Evolutionary conservation across 352 stramenopile species (phyloP).

Genomic region (Pythium plurisporium): DNA sequence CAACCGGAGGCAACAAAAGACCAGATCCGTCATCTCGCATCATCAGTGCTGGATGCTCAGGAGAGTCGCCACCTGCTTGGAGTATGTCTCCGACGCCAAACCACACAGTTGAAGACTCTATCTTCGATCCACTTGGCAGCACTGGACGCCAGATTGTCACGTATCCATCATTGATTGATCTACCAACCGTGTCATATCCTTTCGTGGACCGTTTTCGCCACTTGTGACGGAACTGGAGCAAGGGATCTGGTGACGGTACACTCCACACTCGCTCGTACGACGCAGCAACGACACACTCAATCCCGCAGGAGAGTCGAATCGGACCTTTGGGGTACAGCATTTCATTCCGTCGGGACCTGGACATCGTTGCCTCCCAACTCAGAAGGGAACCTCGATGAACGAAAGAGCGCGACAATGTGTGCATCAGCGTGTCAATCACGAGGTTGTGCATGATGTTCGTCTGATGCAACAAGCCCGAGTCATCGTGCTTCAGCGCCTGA

Average conservation of each 20-base stretch:
- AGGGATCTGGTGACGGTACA: conserved; percentile 67
- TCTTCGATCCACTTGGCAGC: conserved; percentile 38
- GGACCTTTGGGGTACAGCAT: conserved; percentile 66
- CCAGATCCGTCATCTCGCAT: conserved; percentile 50
- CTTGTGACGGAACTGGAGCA: conserved; percentile 78
- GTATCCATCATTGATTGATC: conserved; percentile 40
- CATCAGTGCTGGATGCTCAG: conserved; percentile 52
- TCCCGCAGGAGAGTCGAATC: conserved; percentile 55
- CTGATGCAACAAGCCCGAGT: conserved; percentile 22
- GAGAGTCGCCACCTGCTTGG: conserved; percentile 52
- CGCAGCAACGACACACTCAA: conserved; percentile 70
- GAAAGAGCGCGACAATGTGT: conserved; percentile 67
- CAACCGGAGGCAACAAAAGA: conserved; percentile 51
- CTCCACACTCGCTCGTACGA: conserved; percentile 82
- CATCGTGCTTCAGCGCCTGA: conserved; percentile 17
- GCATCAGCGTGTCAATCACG: conserved; percentile 71
- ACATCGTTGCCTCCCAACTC: conserved; percentile 45
- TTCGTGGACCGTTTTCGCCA: conserved; percentile 47
- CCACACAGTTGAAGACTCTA: conserved; percentile 36
- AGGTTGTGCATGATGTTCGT: conserved; percentile 57
- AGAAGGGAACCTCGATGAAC: conserved; percentile 30
- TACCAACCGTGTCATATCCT: conserved; percentile 29
- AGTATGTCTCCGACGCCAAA: conserved; percentile 73
- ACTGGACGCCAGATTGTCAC: conserved; percentile 75
- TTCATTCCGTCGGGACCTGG: conserved; percentile 36